A percentile compares a stretch with the other conserved stretches of the same genome.
Evolutionary conservation across 1,284 basidiomycete species (phyloP).

Genomic region (Chiua sp.): DNA sequence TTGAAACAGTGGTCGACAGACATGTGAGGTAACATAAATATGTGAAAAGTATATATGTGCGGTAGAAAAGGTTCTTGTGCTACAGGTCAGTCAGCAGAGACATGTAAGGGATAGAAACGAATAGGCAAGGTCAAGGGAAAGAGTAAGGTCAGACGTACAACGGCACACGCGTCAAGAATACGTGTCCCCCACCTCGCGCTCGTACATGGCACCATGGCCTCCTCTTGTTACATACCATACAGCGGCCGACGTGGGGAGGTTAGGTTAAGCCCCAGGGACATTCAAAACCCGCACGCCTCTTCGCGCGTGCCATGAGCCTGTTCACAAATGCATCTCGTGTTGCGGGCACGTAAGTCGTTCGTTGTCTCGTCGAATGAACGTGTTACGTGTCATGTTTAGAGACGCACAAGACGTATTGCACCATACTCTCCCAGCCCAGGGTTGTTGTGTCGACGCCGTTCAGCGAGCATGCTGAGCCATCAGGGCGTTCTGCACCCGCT

Average conservation of each 20-base stretch:
- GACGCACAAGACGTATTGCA: slow-evolving; percentile 65
- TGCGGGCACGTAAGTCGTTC: slow-evolving; percentile 69
- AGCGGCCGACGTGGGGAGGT: slow-evolving; percentile 12
- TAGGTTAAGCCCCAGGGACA: no score
- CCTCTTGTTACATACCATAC: slow-evolving; percentile 9
- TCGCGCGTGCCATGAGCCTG: no score
- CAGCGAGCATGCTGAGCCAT: not conserved
- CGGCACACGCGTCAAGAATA: no score
- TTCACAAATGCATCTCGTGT: slow-evolving; percentile 42
- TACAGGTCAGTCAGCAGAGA: no score
- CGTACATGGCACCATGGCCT: not conserved
- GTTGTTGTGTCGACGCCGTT: slow-evolving; percentile 54
- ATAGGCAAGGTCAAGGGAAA: no score
- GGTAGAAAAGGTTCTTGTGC: no score
- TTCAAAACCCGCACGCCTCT: no score
- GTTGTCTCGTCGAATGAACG: not conserved
- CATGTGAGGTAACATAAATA: no score
- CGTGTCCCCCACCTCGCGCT: not conserved
- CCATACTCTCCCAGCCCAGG: slow-evolving; percentile 73
- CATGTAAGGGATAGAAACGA: no score
- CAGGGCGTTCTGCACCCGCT: not conserved
- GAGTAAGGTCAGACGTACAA: no score
- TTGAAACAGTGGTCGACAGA: no score
- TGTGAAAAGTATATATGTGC: no score
- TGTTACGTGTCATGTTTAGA: slow-evolving; percentile 37